Conservation (phyloP, 2,329 filamentous ascomycete species). For the Dendrostoma leiphaemia region DNA sequence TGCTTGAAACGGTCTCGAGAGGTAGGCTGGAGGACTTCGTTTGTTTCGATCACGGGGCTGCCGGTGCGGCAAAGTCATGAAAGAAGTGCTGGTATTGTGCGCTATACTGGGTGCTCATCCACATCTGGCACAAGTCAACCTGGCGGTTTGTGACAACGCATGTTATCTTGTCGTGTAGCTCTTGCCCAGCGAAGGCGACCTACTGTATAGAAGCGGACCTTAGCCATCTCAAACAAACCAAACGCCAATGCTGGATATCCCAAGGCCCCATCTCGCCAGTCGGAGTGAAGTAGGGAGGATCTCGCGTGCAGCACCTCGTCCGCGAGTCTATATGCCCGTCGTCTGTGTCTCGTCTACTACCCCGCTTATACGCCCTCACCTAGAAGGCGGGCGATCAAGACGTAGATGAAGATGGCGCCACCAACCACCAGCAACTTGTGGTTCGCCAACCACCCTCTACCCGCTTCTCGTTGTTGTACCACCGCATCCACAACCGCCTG, state of each 20-base stretch:
- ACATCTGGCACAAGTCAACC: no score
- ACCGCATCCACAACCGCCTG: constrained; percentile 74
- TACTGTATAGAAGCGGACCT: background rate
- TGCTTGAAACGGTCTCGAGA: no score
- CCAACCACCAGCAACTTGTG: constrained; percentile 77
- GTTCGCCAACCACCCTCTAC: constrained; percentile 75
- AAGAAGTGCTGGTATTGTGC: no score
- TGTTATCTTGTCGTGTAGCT: no score
- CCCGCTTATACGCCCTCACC: constrained; percentile 39
- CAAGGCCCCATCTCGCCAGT: background rate
- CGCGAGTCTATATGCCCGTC: background rate
- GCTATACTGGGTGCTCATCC: no score
- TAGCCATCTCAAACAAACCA: constrained; percentile 7
- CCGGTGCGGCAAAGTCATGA: no score
- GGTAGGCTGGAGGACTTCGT: no score
- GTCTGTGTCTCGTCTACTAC: background rate
- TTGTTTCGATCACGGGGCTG: no score
- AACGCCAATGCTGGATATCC: constrained; percentile 13
- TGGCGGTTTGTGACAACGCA: no score
- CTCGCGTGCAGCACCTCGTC: background rate
- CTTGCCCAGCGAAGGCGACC: background rate
- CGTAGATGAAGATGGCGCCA: constrained; percentile 74
- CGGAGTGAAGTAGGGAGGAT: background rate
- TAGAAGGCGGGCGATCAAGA: constrained; percentile 74
- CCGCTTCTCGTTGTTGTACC: constrained; percentile 74